phyloP scores from a whole-genome alignment of 352 stramenopile species.

The Pythium myriotylum region DNA sequence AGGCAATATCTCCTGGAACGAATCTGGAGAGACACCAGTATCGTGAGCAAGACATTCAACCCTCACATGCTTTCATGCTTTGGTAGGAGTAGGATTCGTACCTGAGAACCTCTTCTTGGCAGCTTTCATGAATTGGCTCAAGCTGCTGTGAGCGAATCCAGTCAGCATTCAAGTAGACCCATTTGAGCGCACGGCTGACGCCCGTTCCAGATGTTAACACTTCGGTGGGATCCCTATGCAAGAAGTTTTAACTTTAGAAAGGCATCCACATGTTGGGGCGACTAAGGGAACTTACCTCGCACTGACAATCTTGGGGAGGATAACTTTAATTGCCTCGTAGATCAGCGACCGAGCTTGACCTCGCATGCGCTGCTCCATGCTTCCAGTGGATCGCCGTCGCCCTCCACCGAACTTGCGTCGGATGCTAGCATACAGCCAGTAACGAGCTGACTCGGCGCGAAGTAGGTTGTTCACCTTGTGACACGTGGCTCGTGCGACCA shows the following conservation, averaged over 20 bases:
- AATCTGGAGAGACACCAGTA: slow-evolving; percentile 62
- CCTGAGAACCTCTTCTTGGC: slow-evolving; percentile 36
- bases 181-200: slow-evolving; percentile 81
- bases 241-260: too few species aligned
- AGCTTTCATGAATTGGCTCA: slow-evolving; percentile 38
- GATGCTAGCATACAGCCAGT: slow-evolving; percentile 83
- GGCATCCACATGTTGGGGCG: too few species aligned
- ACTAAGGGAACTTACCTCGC: slow-evolving; percentile 56
- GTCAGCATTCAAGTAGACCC: slow-evolving; percentile 85
- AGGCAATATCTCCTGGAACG: slow-evolving; percentile 54
- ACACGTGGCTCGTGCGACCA: slow-evolving; percentile 72
- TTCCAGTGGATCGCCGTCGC: slow-evolving; percentile 4
- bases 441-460: slow-evolving; percentile 78
- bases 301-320: slow-evolving; percentile 78
- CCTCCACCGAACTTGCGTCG: slow-evolving; percentile 65
- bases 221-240: slow-evolving; percentile 60
- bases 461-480: slow-evolving; percentile 86
- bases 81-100: too few species aligned
- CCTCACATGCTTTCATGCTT: too few species aligned
- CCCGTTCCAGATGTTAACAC: slow-evolving; percentile 68
- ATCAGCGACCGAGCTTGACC: slow-evolving; percentile 62
- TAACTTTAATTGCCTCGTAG: slow-evolving; percentile 74
- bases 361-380: slow-evolving; percentile 39
- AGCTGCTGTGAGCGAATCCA: slow-evolving; percentile 82
- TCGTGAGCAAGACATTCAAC: too few species aligned